Evolutionary conservation across 768 basidiomycete genomes (phyloP).

Genomic region (Leccinum arenicola): DNA sequence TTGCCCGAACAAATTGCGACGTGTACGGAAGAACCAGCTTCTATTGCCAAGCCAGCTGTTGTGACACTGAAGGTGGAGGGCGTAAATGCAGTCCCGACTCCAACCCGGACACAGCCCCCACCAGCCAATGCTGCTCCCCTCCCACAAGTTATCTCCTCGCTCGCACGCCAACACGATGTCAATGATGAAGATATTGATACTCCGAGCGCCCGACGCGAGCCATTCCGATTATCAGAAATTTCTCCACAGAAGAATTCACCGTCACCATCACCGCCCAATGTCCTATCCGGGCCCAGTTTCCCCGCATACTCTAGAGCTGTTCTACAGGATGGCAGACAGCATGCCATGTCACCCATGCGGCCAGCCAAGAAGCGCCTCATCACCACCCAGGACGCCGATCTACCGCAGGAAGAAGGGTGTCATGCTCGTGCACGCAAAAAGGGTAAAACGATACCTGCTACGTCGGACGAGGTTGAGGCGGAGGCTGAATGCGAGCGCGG

Average conservation of each 20-base stretch:
- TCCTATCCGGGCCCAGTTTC: neutral
- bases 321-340: conserved; percentile 18
- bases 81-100: neutral
- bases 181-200: neutral
- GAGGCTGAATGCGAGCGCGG: conserved; percentile 8
- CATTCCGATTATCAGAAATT: conserved; percentile 49
- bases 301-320: conserved; percentile 9
- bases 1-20: conserved; percentile 9
- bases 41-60: neutral
- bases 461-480: neutral
- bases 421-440: conserved; percentile 27
- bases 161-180: neutral
- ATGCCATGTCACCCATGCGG: conserved; percentile 39
- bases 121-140: neutral
- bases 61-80: conserved; percentile 4
- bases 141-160: neutral
- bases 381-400: conserved; percentile 27
- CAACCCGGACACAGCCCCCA: conserved; percentile 6
- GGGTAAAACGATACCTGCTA: conserved; percentile 24
- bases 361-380: conserved; percentile 46
- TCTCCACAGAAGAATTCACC: conserved; percentile 37
- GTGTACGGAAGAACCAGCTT: neutral
- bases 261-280: conserved; percentile 7
- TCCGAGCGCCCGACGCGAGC: conserved; percentile 6
- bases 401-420: conserved; percentile 13